Base-by-base conservation (phyloP, 2,329 filamentous ascomycete genomes). In the Fusarium dlaminii region DNA sequence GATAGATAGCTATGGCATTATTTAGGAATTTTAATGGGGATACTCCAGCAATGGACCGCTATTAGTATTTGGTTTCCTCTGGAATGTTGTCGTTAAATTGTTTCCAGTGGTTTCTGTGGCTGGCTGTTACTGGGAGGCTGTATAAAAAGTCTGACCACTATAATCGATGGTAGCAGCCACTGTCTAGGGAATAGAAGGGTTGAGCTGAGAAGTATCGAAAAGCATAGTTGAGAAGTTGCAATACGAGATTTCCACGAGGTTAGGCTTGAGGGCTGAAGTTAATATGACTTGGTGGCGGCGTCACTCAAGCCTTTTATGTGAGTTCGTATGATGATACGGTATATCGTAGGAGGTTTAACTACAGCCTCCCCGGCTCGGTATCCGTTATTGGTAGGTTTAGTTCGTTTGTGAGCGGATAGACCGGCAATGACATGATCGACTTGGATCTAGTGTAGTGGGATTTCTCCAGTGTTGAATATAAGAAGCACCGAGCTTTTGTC, bases 21-120 rank as follows among this genome's bases (percentile, higher is more conserved):
- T 6, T 8, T 27, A 13, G 24, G n/a, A 18, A 6, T 9, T 13
- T 13, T 13, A 12, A 27, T 8, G 12, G 4, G 12, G 0, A 29
- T 22, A 7, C 14, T 15, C 18, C 8, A 20, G 4, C 7, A 22
- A 8, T 20, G 13, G 20, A 15, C 3, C 11, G 7, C 12, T 46
- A 10, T 20, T 22, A 10, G 24, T 5, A 27, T 20, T 10, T 46
- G 43, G 12, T 5, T 46, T 8, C 24, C 6, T 22, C 8, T 20
- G 4, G 6, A 46, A 46, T 29, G 13, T 20, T 24, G 8, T 5
- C 8, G 2, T 29, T 10, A 14, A 46, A 14, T 14, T 20, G 12
- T 12, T 29, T 5, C 13, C 5, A 20, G 18, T 46, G 18, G 37
- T 18, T 13, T 9, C n/a, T 17, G n/a, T 27, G 42, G 24, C 42